A percentile compares a stretch with the other conserved stretches of the same genome.
phyloP scores from a whole-genome alignment of 495 filamentous ascomycete species.

The Penicillium ucsense region DNA sequence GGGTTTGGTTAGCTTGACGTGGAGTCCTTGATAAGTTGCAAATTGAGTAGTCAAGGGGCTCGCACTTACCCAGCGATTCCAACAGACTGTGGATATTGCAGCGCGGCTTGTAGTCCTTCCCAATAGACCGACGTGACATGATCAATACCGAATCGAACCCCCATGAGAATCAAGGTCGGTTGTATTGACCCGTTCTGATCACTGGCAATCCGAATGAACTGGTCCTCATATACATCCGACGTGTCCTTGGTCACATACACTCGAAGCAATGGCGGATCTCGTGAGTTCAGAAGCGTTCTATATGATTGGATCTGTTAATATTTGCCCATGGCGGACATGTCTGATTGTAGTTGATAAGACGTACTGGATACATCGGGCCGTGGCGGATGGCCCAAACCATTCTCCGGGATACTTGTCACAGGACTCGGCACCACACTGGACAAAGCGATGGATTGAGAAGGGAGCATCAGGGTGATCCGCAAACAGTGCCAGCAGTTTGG shows the following conservation, averaged over 20 bases:
- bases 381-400: slow-evolving; percentile 99
- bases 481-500: slow-evolving; percentile 68
- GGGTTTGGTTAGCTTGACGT: too few species aligned
- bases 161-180: slow-evolving; percentile 82
- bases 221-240: slow-evolving; percentile 85
- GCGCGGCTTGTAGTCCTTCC: slow-evolving; percentile 69
- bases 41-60: background rate
- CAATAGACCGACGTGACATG: slow-evolving; percentile 88
- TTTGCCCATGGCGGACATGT: background rate
- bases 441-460: slow-evolving; percentile 94
- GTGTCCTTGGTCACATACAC: slow-evolving; percentile 89
- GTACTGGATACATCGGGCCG: slow-evolving; percentile 90
- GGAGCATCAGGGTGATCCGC: slow-evolving; percentile 79
- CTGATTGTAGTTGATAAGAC: slow-evolving; percentile 16
- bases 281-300: slow-evolving; percentile 62
- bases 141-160: slow-evolving; percentile 84
- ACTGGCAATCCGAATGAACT: slow-evolving; percentile 64
- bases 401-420: slow-evolving; percentile 94
- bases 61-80: slow-evolving; percentile 83
- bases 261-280: slow-evolving; percentile 46
- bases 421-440: slow-evolving; percentile 72
- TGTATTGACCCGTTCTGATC: slow-evolving; percentile 53
- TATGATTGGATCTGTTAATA: too few species aligned
- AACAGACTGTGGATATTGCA: slow-evolving; percentile 82
- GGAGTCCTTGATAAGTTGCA: too few species aligned